A percentile compares a stretch with the other conserved stretches of the same genome.
Evolutionary conservation across 2,329 filamentous ascomycete species (phyloP).

Genomic region (Ambrosiella beaveri): DNA sequence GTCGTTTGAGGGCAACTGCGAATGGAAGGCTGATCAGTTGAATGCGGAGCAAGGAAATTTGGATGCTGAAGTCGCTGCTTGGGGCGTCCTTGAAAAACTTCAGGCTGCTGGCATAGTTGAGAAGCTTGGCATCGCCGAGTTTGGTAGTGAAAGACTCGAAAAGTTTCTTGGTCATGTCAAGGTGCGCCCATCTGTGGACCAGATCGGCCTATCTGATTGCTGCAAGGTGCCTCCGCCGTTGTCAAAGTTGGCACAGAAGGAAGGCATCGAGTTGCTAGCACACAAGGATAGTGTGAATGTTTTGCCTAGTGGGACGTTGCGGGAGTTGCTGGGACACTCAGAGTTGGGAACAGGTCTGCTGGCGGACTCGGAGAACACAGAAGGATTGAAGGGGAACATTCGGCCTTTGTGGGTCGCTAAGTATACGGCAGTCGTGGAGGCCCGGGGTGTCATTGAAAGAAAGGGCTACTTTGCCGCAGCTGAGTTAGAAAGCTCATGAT

Average conservation of each 20-base stretch:
- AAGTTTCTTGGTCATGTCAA: conserved; percentile 55
- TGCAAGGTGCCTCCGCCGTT: conserved; percentile 87
- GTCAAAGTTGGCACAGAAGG: conserved; percentile 63
- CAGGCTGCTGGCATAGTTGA: conserved; percentile 53
- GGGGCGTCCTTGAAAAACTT: conserved; percentile 57
- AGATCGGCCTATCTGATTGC: conserved; percentile 92
- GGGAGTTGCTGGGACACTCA: conserved; percentile 63
- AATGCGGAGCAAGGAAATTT: conserved; percentile 47
- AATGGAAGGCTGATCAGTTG: conserved; percentile 51
- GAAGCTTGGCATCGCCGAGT: conserved; percentile 75
- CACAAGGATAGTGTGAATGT: conserved; percentile 92
- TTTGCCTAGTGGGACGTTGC: conserved; percentile 64
- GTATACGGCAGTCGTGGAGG: conserved; percentile 87
- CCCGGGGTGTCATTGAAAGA: conserved; percentile 90
- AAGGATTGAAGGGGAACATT: conserved; percentile 58
- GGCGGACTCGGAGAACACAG: conserved; percentile 25
- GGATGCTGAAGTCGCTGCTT: conserved; percentile 49
- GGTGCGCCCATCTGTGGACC: conserved; percentile 67
- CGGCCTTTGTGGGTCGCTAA: conserved; percentile 89
- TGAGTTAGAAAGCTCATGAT: conserved; percentile 35
- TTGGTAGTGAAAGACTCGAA: conserved; percentile 67
- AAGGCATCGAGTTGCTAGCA: conserved; percentile 73
- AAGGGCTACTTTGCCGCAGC: conserved; percentile 94
- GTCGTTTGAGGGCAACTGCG: conserved; percentile 82
- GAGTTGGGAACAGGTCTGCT: conserved; percentile 60